Base-by-base conservation (phyloP, 768 basidiomycete genomes). In the Leucogyrophana mollusca region DNA sequence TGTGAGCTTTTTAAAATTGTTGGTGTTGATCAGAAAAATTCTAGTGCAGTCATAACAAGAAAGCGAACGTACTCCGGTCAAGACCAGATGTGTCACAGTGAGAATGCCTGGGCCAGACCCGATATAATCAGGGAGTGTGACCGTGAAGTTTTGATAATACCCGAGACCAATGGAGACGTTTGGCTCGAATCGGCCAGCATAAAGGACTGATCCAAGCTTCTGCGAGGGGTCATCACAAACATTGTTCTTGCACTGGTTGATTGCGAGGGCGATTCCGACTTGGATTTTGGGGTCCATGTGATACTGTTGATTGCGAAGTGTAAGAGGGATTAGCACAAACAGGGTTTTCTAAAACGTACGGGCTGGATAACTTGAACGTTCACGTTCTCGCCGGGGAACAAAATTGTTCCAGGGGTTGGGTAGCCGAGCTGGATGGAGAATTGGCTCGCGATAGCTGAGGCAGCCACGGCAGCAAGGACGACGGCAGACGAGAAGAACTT, bases 221-320 rank as follows among this genome's bases (percentile, higher is more conserved):
- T 37, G 6, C 35, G 35, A 7, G 8, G 35, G 35, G 9, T 16
- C n/a, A 16, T 6, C 7, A 37, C 35, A 37, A 9, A n/a, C 20
- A 7, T 6, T n/a, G 35, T 16, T 16, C 27, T 16, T 6, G 35
- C 35, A 37, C 7, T 16, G 6, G n/a, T 7, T n/a, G n/a, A 37
- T 37, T 37, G 35, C 35, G 35, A 37, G 35, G 16, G 35, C 35
- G 35, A 37, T 37, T 6, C 35, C 35, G 16, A 37, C 35, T 37
- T 37, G 16, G 9, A 7, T 8, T 6, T n/a, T 7, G n/a, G 16
- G 9, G 7, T 6, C 20, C n/a, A 37, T 37, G 9, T 6, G 16
- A 6, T 8, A 6, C 35, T 37, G 35, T n/a, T 16, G 16, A n/a
- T 37, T 8, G n/a, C 16, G n/a, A 8, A n/a, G 20, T 37, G 9